Base-by-base conservation (phyloP, 768 basidiomycete species). In the Lactifluus piperatus region DNA sequence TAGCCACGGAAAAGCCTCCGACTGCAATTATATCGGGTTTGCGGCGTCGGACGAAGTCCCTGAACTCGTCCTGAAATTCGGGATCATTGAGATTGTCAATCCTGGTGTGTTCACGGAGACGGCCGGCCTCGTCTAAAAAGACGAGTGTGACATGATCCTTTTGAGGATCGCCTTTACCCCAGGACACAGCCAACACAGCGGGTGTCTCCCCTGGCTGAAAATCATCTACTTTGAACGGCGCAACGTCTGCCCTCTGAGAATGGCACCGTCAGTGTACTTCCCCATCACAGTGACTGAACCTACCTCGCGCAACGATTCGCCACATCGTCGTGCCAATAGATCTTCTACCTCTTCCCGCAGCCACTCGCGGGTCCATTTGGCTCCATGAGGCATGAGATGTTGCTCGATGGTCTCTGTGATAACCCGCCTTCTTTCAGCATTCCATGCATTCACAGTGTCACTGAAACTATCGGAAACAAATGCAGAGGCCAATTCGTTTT, bases 91-190 rank as follows among this genome's bases (percentile, higher is more conserved):
- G 79, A 65, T 92, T 94, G 72, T 97, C 94, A 56, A 97, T 78
- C 68, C 88, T 90, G 45, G 84, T 81, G 62, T 92, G 86, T 66
- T 97, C 91, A n/a, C 92, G 87, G 68, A 94, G 77, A 49, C 91
- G 86, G 18, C 97, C 95, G 47, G 84, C 85, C 62, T 91, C 83
- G 67, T 97, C 94, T 47, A 97, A 69, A 74, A 85, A 90, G 57
- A 94, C 87, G 41, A 92, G 75, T 22, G 84, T 81, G 55, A 97
- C 88, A 7, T 86, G 85, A 71, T 99, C 95, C 67, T 88, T 89
- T 66, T 87, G 84, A 39, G 92, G 91, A 66, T 97, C 94, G 37
- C 97, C 97, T 72, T 90, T 87, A 37, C 97, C 97, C 85, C 92
- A 94, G 7, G 94, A 95, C 57, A 95, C 71, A 3, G 94, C 91